These are phyloP conservation scores for Ophiostoma sp. DNA, from an alignment of 2,329 filamentous ascomycete genomes.

Conservation along the genomic window DNA sequence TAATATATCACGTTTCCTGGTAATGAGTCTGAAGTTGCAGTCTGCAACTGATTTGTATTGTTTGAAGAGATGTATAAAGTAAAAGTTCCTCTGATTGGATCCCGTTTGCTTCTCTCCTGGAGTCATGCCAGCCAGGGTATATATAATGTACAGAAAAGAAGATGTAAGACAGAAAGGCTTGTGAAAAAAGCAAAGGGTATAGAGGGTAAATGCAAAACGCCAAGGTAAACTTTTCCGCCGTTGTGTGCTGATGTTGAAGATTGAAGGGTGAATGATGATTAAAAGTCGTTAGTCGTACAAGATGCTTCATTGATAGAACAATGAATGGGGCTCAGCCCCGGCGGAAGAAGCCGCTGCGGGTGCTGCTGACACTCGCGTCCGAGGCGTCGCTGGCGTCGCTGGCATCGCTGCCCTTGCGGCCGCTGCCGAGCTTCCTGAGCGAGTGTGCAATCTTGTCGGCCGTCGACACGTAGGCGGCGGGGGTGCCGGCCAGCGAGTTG, in stretches of 20 bases:
- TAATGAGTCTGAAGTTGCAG: not conserved
- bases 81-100: conserved; percentile 11
- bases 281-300: conserved; percentile 32
- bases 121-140: conserved; percentile 23
- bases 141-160: conserved; percentile 9
- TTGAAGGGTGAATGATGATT: not conserved
- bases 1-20: not conserved
- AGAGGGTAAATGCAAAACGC: conserved; percentile 12
- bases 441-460: conserved; percentile 19
- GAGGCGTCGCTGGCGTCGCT: conserved; percentile 30
- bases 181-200: conserved; percentile 11
- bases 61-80: not conserved
- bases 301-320: conserved; percentile 29
- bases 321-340: not conserved
- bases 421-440: conserved; percentile 21
- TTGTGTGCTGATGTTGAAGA: not conserved
- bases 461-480: conserved; percentile 15
- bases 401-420: conserved; percentile 33
- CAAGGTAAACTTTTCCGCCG: not conserved
- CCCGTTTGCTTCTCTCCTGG: conserved; percentile 18
- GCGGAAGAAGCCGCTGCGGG: conserved; percentile 32
- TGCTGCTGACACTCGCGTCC: conserved; percentile 20
- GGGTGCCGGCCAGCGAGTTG: not conserved
- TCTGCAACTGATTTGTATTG: conserved; percentile 2
- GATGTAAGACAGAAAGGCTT: not conserved